A percentile compares a stretch with the other conserved stretches of the same genome.
Conservation (phyloP, 345 rosid species). For the Hirschfeldia incana region DNA sequence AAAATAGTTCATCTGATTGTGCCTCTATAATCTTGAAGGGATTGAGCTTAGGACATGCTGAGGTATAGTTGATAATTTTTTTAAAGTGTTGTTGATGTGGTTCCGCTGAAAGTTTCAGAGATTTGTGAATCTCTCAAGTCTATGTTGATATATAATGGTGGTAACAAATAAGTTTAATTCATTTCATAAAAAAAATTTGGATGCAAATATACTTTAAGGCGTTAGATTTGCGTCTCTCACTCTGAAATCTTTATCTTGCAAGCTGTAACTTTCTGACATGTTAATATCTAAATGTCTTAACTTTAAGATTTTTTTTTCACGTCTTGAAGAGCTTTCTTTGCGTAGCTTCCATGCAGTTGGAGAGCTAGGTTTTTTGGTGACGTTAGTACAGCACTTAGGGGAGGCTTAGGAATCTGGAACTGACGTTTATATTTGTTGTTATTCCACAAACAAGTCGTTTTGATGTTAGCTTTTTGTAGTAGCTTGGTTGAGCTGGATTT, state of each 20-base stretch:
- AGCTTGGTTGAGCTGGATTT: constrained; percentile 54
- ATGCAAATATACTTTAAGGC: constrained; percentile 29
- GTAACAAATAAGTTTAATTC: constrained; percentile 70
- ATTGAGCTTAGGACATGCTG: constrained; percentile 72
- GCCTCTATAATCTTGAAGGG: constrained; percentile 55
- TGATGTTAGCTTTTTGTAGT: constrained; percentile 64
- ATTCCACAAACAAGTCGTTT: constrained; percentile 23
- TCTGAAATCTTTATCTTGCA: constrained; percentile 53
- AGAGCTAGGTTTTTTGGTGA: constrained; percentile 68
- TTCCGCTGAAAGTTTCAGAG: constrained; percentile 43
- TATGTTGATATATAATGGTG: constrained; percentile 74
- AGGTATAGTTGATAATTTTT: neutral
- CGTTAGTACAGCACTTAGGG: constrained; percentile 66
- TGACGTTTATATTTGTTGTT: constrained; percentile 61
- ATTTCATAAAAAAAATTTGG: constrained; percentile 55
- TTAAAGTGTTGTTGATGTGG: no score
- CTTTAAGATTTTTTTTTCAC: constrained; percentile 46
- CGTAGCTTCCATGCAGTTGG: constrained; percentile 71
- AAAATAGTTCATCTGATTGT: constrained; percentile 49
- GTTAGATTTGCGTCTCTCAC: no score
- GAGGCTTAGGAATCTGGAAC: constrained; percentile 55
- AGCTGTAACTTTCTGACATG: constrained; percentile 80
- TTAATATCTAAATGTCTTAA: constrained; percentile 58
- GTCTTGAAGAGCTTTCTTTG: constrained; percentile 61
- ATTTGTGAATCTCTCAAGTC: constrained; percentile 57